These are phyloP conservation scores for Obba rivulosa DNA, from an alignment of 768 basidiomycete species.

Conservation along the genomic window DNA sequence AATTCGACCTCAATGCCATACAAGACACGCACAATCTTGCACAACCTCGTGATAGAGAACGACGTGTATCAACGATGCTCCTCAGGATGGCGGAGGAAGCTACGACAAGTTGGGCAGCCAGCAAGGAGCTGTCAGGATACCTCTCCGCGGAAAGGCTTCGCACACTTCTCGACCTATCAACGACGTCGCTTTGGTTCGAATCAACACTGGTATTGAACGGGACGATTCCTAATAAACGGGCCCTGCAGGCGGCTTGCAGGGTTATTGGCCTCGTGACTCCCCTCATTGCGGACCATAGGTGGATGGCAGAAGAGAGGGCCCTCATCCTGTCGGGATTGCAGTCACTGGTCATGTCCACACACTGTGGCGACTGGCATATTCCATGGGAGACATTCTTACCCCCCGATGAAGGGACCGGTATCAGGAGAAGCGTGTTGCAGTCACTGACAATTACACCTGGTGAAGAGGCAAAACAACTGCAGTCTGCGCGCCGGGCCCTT, in stretches of 20 bases:
- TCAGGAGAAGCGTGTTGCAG: conserved; percentile 50
- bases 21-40: conserved; percentile 24
- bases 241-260: conserved; percentile 61
- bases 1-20: not conserved
- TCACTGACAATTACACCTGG: conserved; percentile 21
- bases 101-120: conserved; percentile 39
- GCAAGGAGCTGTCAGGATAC: conserved; percentile 26
- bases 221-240: conserved; percentile 48
- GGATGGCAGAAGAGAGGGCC: conserved; percentile 60
- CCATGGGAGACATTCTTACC: conserved; percentile 44
- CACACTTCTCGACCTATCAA: conserved; percentile 61
- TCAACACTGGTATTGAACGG: conserved; percentile 62
- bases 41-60: conserved; percentile 53
- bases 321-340: conserved; percentile 62
- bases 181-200: conserved; percentile 66
- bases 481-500: conserved; percentile 33
- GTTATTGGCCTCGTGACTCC: conserved; percentile 36
- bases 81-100: conserved; percentile 56
- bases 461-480: conserved; percentile 5
- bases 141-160: conserved; percentile 62
- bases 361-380: conserved; percentile 16
- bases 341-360: conserved; percentile 47
- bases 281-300: conserved; percentile 36
- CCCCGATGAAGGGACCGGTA: conserved; percentile 49
- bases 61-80: conserved; percentile 57